Evolutionary conservation across 225 moss, liverwort and hornwort genomes (phyloP), one percentile per base, ranked within the genome.

Genomic region (Climacium dendroides): DNA sequence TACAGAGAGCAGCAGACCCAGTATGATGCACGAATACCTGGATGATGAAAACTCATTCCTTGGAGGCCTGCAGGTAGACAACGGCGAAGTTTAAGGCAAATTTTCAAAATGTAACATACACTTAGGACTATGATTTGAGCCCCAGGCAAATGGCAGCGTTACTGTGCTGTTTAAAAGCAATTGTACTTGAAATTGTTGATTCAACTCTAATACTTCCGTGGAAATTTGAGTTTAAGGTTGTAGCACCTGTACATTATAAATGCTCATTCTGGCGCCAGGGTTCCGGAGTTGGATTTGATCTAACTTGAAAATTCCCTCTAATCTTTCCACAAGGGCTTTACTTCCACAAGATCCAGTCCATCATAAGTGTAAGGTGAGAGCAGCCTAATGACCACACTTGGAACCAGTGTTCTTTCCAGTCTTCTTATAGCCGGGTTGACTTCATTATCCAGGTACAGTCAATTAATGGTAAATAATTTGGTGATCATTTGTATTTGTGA

Each of bases 1-100:
- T 37, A 28, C 54, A 58, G 83, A 86, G 47, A 89, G 61, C 48
- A 88, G 78, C 57, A 78, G 81, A 70, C 39, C 58, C 34, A 82
- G 30, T 59, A 91, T 91, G 90, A 4, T 86, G 85, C 92, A 92
- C 45, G 92, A 92, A 11, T 76, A 83, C 58, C 37, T 91, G 71
- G 92, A 92, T 57, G 92, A 92, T 57, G 91, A 92, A 80, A 69
- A 57, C 25, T 85, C 65, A 70, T 92, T 92, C 58, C 80, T 92
- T 34, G 86, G 89, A 47, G 52, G 86, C 47, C 53, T 92, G 83
- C 89, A 86, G 71, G 24, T 92, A 12, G 90, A 90, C 48, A 74
- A 86, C 13, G 83, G 59, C 37, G 66, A 28, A 19, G n/a, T 81
- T 53, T 37, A 80, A 54, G 84, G 80, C 66, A n/a, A 35, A 48